Evolutionary conservation across 768 basidiomycete species (phyloP).

Genomic region (Russula vinacea): DNA sequence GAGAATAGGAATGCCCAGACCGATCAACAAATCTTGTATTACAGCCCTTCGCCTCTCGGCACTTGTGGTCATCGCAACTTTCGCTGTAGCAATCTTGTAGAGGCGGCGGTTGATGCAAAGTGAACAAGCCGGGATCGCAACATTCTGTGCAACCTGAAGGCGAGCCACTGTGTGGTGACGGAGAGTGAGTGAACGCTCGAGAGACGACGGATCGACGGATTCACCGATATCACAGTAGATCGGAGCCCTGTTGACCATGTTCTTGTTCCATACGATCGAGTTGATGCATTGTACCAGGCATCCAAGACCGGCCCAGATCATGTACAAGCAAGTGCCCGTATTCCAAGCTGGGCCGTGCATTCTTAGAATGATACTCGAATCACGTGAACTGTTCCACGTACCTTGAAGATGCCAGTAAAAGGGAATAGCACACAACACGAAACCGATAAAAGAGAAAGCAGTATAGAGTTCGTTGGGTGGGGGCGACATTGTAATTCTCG

Average conservation of each 20-base stretch:
- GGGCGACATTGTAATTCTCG: background rate
- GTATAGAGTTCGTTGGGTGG: slow-evolving; percentile 32
- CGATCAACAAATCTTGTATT: slow-evolving; percentile 32
- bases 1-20: slow-evolving; percentile 29
- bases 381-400: background rate
- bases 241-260: background rate
- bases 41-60: background rate
- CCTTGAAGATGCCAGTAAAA: slow-evolving; percentile 56
- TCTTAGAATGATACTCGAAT: background rate
- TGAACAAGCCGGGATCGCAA: slow-evolving; percentile 41
- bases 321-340: slow-evolving; percentile 68
- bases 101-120: slow-evolving; percentile 51
- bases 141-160: slow-evolving; percentile 36
- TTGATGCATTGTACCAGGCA: background rate
- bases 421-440: slow-evolving; percentile 49
- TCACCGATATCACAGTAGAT: background rate
- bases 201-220: background rate
- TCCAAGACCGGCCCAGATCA: slow-evolving; percentile 51
- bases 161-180: slow-evolving; percentile 38
- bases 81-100: slow-evolving; percentile 43
- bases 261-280: background rate
- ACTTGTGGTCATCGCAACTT: slow-evolving; percentile 35
- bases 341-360: slow-evolving; percentile 43
- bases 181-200: background rate
- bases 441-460: slow-evolving; percentile 45